Evolutionary conservation across 2,329 filamentous ascomycete genomes (phyloP), one percentile per base, ranked within the genome.

Genomic region (Setomelanomma holmii): DNA sequence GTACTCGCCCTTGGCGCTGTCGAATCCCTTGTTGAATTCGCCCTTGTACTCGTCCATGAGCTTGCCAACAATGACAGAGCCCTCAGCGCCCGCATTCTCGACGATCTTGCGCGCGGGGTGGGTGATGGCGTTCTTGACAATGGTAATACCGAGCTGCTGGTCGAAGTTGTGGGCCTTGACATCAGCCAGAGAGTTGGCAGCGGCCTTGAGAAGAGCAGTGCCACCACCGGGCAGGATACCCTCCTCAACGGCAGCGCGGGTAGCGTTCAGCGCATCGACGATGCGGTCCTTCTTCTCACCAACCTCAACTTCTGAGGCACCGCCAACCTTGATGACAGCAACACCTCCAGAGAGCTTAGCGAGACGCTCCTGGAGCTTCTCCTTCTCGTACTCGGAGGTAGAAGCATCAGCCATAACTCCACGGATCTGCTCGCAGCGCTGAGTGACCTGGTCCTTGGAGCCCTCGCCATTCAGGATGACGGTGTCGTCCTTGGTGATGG

Each of bases 201-300:
- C 89, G 71, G 95, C 95, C 88, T 99, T 99, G 80, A 99, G 89
- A 45, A 99, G 88, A 71, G 93, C 95, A 73, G 95, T 99, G 77
- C 95, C 95, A 86, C 95, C 95, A 83, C 95, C 95, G 66, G 95
- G 95, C 63, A 99, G 89, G 78, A 99, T 99, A 80, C 95, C 95
- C 82, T 98, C 93, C 86, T 99, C 95, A 64, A 99, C 95, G 71
- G 95, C 95, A 67, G 95, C 95, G 70, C 95, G 93, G 63, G 95
- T 99, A 66, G 95, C 95, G 80, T 99, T 99, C 58, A 99, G 84
- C 55, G 95, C 95, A 80, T 99, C 95, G 58, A 99, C 95, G 71
- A 98, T 96, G 76, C 95, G 91, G 79, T 99, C 95, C 88, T 99
- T 99, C 91, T 99, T 99, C 87, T 99, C 95, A 66, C 93, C 89